Evolutionary conservation across 2,329 filamentous ascomycete species (phyloP).

Genomic region (Tetracladium maxilliforme): DNA sequence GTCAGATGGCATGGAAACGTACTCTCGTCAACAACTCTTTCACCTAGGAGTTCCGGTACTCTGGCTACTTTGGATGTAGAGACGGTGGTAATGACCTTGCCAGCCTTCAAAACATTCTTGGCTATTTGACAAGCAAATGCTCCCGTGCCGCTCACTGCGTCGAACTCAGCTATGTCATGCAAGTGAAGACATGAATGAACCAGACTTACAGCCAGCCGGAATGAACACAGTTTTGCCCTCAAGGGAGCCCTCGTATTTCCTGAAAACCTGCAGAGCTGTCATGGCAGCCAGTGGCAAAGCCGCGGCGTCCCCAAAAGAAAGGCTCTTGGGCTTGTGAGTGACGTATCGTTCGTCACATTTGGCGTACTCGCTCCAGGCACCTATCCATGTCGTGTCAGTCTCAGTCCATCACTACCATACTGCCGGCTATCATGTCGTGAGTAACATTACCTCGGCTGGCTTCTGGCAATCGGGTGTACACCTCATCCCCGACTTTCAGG

Average conservation of each 20-base stretch:
- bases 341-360: no score
- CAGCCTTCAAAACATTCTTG: conserved; percentile 25
- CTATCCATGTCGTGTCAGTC: conserved; percentile 7
- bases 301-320: conserved; percentile 25
- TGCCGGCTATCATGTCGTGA: neutral
- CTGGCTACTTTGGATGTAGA: conserved; percentile 23
- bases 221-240: conserved; percentile 22
- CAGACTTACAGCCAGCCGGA: conserved; percentile 18
- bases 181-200: no score
- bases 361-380: conserved; percentile 21
- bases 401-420: neutral
- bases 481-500: conserved; percentile 21
- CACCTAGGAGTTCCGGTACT: conserved; percentile 19
- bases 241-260: conserved; percentile 20
- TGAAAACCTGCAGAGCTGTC: conserved; percentile 23
- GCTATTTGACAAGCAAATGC: conserved; percentile 24
- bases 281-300: conserved; percentile 25
- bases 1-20: no score
- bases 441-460: conserved; percentile 15
- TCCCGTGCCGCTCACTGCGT: conserved; percentile 21
- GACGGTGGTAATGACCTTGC: conserved; percentile 27
- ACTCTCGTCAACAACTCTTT: conserved; percentile 20
- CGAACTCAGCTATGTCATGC: no score
- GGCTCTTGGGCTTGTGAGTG: conserved; percentile 22
- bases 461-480: conserved; percentile 19